Evolutionary conservation across 495 filamentous ascomycete species (phyloP).

Genomic region (Aspergillus nidulans): DNA sequence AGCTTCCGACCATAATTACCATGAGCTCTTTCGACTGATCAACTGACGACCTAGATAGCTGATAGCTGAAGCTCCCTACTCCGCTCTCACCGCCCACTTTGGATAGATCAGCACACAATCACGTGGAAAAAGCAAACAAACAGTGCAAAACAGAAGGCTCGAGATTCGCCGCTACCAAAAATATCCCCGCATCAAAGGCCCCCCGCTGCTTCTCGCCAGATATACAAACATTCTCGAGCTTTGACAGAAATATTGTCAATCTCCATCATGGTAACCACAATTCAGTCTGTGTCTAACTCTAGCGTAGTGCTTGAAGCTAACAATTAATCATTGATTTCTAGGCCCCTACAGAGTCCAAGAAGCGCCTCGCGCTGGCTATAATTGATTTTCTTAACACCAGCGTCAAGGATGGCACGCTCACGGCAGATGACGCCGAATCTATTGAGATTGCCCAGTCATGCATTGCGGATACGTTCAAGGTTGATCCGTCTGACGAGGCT

Average conservation of each 20-base stretch:
- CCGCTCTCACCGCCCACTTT: constrained; percentile 1
- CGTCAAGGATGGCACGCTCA: constrained; percentile 81
- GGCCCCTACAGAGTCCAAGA: constrained; percentile 70
- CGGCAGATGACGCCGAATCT: constrained; percentile 79
- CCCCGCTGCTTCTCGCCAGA: constrained; percentile 10
- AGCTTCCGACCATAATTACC: constrained; percentile 19
- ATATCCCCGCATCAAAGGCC: constrained; percentile 8
- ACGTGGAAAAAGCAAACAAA: constrained; percentile 13
- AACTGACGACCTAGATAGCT: not conserved
- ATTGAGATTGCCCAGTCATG: constrained; percentile 90
- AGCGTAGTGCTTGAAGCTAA: not conserved
- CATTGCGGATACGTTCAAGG: constrained; percentile 90
- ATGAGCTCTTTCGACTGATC: constrained; percentile 3
- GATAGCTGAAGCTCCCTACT: constrained; percentile 8
- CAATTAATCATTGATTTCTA: constrained; percentile 6
- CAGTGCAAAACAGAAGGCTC: constrained; percentile 12
- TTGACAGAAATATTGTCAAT: not conserved
- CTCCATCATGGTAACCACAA: constrained; percentile 5
- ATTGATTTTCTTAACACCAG: constrained; percentile 89
- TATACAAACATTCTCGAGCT: not conserved
- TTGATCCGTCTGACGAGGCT: constrained; percentile 73
- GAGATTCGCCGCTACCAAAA: constrained; percentile 1
- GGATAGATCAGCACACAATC: not conserved
- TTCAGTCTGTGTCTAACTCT: not conserved
- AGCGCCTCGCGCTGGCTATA: constrained; percentile 94